Percentiles rank a stretch among this genome's conserved stretches.
Conservation (phyloP, 2,329 filamentous ascomycete species). For the Fusarium setosum region DNA sequence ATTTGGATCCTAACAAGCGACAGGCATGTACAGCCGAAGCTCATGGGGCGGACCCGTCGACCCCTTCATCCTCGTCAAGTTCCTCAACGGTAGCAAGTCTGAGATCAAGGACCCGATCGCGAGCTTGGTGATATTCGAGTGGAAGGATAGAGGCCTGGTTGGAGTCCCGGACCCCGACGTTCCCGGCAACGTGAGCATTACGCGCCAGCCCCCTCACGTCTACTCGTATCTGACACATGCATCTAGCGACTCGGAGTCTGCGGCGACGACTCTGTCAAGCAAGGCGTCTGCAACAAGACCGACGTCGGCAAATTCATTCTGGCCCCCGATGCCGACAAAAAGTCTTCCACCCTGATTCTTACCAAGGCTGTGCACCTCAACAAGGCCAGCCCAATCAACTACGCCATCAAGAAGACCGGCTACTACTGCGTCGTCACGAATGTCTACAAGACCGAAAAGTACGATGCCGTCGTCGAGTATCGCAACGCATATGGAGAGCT, state of each 20-base stretch:
- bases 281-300: conserved; percentile 78
- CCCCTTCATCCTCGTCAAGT: conserved; percentile 89
- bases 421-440: conserved; percentile 95
- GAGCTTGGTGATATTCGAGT: conserved; percentile 93
- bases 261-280: conserved; percentile 75
- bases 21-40: conserved; percentile 92
- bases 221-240: conserved; percentile 19
- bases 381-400: conserved; percentile 78
- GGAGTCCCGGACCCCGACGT: conserved; percentile 72
- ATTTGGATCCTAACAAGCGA: conserved; percentile 15
- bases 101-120: conserved; percentile 76
- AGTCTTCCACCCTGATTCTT: conserved; percentile 77
- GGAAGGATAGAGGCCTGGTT: conserved; percentile 84
- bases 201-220: conserved; percentile 2
- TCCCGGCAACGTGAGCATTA: conserved; percentile 62
- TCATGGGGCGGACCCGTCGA: conserved; percentile 90
- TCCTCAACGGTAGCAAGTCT: conserved; percentile 69
- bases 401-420: conserved; percentile 87
- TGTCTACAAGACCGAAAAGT: conserved; percentile 74
- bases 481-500: conserved; percentile 97
- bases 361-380: conserved; percentile 87
- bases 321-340: conserved; percentile 77
- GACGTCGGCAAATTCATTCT: conserved; percentile 88
- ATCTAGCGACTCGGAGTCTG: conserved; percentile 71
- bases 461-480: conserved; percentile 87